phyloP scores from a whole-genome alignment of 805 yeast species.

The Metschnikowia colocasiae region DNA sequence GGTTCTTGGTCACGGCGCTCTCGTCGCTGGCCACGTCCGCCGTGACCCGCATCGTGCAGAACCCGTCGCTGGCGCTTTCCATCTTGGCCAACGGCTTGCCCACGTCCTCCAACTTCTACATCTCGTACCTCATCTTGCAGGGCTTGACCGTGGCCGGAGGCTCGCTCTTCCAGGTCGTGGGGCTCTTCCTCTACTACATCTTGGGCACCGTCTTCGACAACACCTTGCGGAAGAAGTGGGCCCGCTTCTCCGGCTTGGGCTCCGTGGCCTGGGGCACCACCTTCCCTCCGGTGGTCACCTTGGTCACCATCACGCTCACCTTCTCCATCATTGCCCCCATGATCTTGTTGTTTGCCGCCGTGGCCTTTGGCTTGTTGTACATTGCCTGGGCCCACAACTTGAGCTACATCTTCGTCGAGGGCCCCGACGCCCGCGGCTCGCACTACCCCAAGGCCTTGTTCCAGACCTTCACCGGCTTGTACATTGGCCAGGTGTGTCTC shows the following conservation, averaged over 20 bases:
- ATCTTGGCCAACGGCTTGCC: constrained; percentile 68
- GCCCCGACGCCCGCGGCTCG: constrained; percentile 72
- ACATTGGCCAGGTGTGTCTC: constrained; percentile 81
- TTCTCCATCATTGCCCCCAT: constrained; percentile 78
- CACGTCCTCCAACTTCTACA: constrained; percentile 67
- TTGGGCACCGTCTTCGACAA: constrained; percentile 55
- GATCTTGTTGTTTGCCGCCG: constrained; percentile 67
- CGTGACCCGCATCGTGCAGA: constrained; percentile 55
- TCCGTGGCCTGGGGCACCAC: constrained; percentile 67
- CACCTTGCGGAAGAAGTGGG: constrained; percentile 66
- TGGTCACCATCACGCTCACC: constrained; percentile 65
- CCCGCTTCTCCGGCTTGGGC: constrained; percentile 52
- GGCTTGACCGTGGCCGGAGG: constrained; percentile 66
- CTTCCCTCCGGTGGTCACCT: constrained; percentile 71
- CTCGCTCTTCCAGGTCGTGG: constrained; percentile 57
- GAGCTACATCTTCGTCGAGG: constrained; percentile 63
- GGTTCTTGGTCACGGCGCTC: constrained; percentile 65
- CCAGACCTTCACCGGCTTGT: constrained; percentile 85
- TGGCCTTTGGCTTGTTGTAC: constrained; percentile 68
- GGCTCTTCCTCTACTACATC: constrained; percentile 56
- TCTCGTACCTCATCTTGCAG: constrained; percentile 64
- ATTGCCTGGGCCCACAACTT: constrained; percentile 76
- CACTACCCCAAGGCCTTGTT: constrained; percentile 85
- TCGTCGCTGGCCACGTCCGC: constrained; percentile 70
- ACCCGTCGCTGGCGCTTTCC: constrained; percentile 56